Percentiles rank a stretch among this genome's conserved stretches.
phyloP scores from a whole-genome alignment of 176 grass and related monocot species.

The Aegilops umbellulata region DNA sequence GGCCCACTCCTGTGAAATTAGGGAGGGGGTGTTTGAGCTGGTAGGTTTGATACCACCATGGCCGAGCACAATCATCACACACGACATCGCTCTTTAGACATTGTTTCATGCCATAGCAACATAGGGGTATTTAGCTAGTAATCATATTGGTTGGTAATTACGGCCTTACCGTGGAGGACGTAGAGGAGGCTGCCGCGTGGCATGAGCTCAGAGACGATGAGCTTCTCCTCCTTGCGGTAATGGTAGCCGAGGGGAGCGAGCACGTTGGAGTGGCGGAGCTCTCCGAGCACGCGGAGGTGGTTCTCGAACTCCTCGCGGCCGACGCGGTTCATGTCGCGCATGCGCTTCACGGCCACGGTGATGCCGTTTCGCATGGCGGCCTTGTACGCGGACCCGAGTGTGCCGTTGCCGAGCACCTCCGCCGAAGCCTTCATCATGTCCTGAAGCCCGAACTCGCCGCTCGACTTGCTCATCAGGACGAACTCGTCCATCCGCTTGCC shows the following conservation, averaged over 20 bases:
- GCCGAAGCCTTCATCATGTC: constrained; percentile 91
- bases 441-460: constrained; percentile 56
- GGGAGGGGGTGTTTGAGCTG: too few relatives aligned
- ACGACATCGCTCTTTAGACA: too few relatives aligned
- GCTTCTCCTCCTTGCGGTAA: constrained; percentile 85
- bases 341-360: constrained; percentile 68
- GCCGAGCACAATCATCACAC: too few relatives aligned
- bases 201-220: constrained; percentile 76
- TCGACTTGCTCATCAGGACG: constrained; percentile 45
- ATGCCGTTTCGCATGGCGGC: constrained; percentile 64
- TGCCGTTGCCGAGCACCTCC: constrained; percentile 79
- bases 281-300: constrained; percentile 50
- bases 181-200: constrained; percentile 78
- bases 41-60: too few relatives aligned
- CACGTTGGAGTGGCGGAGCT: constrained; percentile 70
- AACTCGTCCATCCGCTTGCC: constrained; percentile 43
- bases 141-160: too few relatives aligned
- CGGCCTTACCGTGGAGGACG: constrained; percentile 60
- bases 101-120: too few relatives aligned
- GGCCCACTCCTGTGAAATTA: too few relatives aligned
- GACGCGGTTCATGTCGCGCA: constrained; percentile 86
- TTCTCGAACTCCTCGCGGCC: constrained; percentile 64
- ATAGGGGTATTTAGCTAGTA: too few relatives aligned
- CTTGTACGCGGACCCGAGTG: constrained; percentile 79
- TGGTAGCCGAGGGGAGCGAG: constrained; percentile 70